A percentile compares a stretch with the other conserved stretches of the same genome.
Conservation (phyloP, 139 green algal species). For the Closterium sp. region DNA sequence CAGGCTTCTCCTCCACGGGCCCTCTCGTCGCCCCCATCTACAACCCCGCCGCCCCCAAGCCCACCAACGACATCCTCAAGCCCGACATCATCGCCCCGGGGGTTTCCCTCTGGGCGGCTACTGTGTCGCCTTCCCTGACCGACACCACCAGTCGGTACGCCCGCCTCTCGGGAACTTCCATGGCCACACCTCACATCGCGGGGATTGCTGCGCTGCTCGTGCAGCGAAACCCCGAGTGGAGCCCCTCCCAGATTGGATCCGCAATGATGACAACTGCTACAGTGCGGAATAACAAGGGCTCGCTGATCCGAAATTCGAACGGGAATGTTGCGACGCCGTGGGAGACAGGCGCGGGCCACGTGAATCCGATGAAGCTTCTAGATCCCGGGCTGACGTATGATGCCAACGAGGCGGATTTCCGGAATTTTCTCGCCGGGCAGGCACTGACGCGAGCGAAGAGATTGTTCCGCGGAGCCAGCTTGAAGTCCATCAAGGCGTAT, state of each 20-base stretch:
- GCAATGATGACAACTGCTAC: conserved; percentile 23
- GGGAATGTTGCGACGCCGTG: not conserved
- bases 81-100: not conserved
- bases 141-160: not conserved
- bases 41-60: not conserved
- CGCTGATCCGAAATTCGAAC: not conserved
- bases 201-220: conserved; percentile 21
- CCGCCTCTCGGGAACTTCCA: conserved; percentile 3
- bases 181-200: conserved; percentile 10
- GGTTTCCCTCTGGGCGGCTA: not conserved
- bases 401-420: not conserved
- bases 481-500: not conserved
- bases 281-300: not conserved
- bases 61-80: conserved; percentile 4
- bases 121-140: not conserved
- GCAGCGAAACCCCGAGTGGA: conserved; percentile 10
- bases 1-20: not conserved
- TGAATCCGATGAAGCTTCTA: conserved; percentile 3
- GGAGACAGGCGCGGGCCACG: conserved; percentile 5
- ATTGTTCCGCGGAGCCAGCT: not conserved
- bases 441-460: not conserved
- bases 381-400: conserved; percentile 33
- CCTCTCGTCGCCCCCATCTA: not conserved
- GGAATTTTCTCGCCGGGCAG: not conserved
- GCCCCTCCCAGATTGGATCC: not conserved